These are phyloP conservation scores for Mrakia frigida DNA, from an alignment of 768 basidiomycete species.

Conservation along the genomic window DNA sequence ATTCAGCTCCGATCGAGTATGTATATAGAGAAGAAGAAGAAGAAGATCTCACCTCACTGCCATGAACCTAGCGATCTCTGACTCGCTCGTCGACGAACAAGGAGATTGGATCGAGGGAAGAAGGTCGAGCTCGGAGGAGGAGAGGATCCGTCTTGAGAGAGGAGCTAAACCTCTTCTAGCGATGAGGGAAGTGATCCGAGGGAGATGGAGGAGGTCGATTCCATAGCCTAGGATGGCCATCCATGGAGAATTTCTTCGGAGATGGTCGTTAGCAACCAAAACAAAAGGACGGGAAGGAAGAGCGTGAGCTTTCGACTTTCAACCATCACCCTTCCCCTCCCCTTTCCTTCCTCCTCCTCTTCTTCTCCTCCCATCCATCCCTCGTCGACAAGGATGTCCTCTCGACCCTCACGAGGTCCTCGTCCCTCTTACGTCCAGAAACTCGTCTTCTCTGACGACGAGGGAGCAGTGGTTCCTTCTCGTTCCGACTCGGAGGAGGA, in stretches of 20 bases:
- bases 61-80: slow-evolving; percentile 13
- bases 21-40: no score
- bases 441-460: slow-evolving; percentile 13
- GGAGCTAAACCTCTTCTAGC: slow-evolving; percentile 3
- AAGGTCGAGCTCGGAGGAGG: neutral
- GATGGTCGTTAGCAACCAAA: neutral
- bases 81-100: neutral
- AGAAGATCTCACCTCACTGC: slow-evolving; percentile 1
- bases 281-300: neutral
- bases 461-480: neutral
- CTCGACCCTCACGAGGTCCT: slow-evolving; percentile 3
- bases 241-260: neutral
- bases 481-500: neutral
- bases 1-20: neutral
- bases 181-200: slow-evolving; percentile 22
- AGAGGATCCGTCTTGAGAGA: slow-evolving; percentile 22
- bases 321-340: no score
- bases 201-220: slow-evolving; percentile 21
- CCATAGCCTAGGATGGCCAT: slow-evolving; percentile 31
- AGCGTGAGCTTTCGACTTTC: neutral
- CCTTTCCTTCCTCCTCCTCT: neutral
- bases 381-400: neutral
- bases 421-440: neutral
- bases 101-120: neutral
- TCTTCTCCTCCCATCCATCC: neutral